A percentile compares a stretch with the other conserved stretches of the same genome.
These are phyloP conservation scores for Cymbidium sinense DNA, from an alignment of 106 monocot species.

Conservation along the genomic window DNA sequence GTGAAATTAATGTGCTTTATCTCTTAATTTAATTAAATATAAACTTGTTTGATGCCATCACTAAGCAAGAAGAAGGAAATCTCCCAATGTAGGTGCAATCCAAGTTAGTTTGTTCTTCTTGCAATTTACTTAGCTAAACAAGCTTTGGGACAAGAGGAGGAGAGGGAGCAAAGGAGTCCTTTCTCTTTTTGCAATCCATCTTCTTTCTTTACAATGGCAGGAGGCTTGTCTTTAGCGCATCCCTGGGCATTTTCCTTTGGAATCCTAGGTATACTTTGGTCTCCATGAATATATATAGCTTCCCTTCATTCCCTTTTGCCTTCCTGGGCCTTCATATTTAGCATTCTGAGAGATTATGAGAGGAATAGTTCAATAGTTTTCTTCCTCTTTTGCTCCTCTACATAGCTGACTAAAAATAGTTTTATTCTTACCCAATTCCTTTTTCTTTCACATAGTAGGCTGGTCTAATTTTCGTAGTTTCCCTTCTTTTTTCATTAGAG, in stretches of 20 bases:
- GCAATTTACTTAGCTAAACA: not conserved
- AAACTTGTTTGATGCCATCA: not conserved
- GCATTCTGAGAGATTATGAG: no score
- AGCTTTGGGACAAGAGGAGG: not conserved
- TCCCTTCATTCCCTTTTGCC: not conserved
- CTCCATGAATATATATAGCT: not conserved
- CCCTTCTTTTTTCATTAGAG: no score
- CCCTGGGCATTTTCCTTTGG: constrained; percentile 58
- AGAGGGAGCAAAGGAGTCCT: not conserved
- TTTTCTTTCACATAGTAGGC: no score
- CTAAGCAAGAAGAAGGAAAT: not conserved
- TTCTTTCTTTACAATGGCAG: constrained; percentile 23
- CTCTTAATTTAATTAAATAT: no score
- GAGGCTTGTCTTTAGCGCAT: constrained; percentile 31
- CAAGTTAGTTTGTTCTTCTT: constrained; percentile 4
- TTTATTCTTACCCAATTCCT: no score
- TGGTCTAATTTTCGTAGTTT: no score
- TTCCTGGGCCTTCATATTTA: no score
- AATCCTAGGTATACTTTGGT: constrained; percentile 29
- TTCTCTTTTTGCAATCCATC: not conserved
- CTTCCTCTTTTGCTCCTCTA: no score
- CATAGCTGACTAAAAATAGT: no score
- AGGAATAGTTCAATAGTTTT: no score
- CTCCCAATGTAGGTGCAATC: not conserved
- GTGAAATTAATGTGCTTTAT: no score